Evolutionary conservation across 805 yeast species (phyloP).

Genomic region (Candida sphagnicola): DNA sequence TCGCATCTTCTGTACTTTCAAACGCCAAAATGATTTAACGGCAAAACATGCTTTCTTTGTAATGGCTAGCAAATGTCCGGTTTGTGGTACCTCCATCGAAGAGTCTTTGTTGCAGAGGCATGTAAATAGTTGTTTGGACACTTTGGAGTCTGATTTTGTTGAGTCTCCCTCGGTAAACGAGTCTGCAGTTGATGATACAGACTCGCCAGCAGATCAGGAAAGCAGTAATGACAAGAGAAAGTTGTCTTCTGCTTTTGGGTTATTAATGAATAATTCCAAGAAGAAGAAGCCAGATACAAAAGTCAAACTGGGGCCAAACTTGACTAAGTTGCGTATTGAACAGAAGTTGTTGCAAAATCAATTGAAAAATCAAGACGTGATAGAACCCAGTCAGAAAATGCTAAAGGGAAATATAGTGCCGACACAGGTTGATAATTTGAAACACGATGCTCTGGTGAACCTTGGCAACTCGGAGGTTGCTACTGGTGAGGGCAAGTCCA

Average conservation of each 20-base stretch:
- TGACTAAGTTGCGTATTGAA: conserved; percentile 32
- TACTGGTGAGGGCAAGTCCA: no score
- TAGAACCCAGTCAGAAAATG: conserved; percentile 2
- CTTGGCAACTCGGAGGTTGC: no score
- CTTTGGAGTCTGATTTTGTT: conserved; percentile 12
- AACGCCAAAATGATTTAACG: no score
- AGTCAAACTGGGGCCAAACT: conserved; percentile 10
- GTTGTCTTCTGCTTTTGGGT: neutral
- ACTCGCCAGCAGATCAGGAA: neutral
- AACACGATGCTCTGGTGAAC: neutral
- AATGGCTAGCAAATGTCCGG: conserved; percentile 28
- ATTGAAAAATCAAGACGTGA: conserved; percentile 9
- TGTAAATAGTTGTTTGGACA: conserved; percentile 38
- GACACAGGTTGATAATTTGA: neutral
- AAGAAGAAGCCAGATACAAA: conserved; percentile 5
- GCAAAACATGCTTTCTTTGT: no score
- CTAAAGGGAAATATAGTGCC: neutral
- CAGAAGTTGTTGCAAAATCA: conserved; percentile 22
- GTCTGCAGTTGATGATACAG: neutral
- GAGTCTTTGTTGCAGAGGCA: conserved; percentile 30
- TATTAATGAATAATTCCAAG: conserved; percentile 1
- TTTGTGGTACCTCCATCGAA: conserved; percentile 26
- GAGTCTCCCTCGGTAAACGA: neutral
- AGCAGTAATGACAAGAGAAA: neutral
- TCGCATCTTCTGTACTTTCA: neutral